A percentile compares a stretch with the other conserved stretches of the same genome.
Evolutionary conservation across 2,329 filamentous ascomycete genomes (phyloP).

Genomic region (Uncinocarpus reesii): DNA sequence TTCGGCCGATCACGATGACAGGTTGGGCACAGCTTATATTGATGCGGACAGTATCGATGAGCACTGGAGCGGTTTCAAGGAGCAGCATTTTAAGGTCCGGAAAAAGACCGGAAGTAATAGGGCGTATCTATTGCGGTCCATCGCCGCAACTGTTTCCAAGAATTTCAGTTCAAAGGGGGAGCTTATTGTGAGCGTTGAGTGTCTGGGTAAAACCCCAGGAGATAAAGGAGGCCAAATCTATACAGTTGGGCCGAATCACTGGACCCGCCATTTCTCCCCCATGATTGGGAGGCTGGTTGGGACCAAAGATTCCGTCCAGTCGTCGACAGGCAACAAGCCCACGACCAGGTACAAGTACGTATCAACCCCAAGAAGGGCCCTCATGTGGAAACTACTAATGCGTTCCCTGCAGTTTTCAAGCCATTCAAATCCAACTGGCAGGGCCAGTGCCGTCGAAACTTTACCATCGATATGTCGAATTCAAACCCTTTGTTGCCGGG

Average conservation of each 20-base stretch:
- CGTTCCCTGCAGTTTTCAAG: slow-evolving; percentile 60
- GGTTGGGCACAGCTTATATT: slow-evolving; percentile 75
- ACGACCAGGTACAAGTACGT: slow-evolving; percentile 67
- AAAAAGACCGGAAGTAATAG: slow-evolving; percentile 79
- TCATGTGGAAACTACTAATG: neutral
- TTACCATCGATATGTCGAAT: slow-evolving; percentile 89
- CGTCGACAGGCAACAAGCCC: slow-evolving; percentile 43
- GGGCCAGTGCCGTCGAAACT: slow-evolving; percentile 71
- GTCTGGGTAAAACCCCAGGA: slow-evolving; percentile 62
- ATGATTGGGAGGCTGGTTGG: slow-evolving; percentile 75
- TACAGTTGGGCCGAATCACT: slow-evolving; percentile 66
- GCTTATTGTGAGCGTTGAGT: slow-evolving; percentile 62
- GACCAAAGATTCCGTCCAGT: slow-evolving; percentile 55
- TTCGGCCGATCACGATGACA: slow-evolving; percentile 71
- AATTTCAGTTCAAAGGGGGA: slow-evolving; percentile 58
- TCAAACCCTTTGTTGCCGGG: slow-evolving; percentile 75
- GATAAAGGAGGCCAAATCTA: slow-evolving; percentile 59
- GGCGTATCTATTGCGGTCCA: slow-evolving; percentile 64
- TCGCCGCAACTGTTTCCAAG: slow-evolving; percentile 53
- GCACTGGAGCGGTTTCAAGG: slow-evolving; percentile 57
- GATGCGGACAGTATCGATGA: slow-evolving; percentile 50
- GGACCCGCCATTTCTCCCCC: slow-evolving; percentile 77
- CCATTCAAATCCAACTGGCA: slow-evolving; percentile 76
- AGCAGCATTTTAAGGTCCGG: slow-evolving; percentile 59
- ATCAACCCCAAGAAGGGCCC: neutral